Percentiles rank a stretch among this genome's conserved stretches.
phyloP scores from a whole-genome alignment of 352 stramenopile genomes.

The Paralagenidium karlingii region DNA sequence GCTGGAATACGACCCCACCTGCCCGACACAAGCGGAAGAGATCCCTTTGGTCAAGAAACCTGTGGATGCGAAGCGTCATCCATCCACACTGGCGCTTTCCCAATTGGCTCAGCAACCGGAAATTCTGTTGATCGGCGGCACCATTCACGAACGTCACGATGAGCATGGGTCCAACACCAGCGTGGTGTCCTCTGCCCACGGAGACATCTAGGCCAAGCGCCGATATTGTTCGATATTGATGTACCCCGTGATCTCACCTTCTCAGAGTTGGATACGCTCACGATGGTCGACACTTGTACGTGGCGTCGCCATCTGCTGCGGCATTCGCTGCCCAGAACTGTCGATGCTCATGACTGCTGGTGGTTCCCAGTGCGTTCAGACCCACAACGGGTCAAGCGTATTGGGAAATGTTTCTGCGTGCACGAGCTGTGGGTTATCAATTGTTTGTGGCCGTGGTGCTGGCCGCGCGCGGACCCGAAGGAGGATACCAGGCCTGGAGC shows the following conservation, averaged over 20 bases:
- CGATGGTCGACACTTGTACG: constrained; percentile 85
- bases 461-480: constrained; percentile 89
- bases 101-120: constrained; percentile 80
- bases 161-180: constrained; percentile 98
- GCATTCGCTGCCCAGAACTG: constrained; percentile 99
- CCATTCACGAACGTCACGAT: constrained; percentile 86
- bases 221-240: constrained; percentile 99
- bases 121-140: constrained; percentile 95
- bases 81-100: constrained; percentile 82
- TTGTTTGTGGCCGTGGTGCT: constrained; percentile 95
- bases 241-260: constrained; percentile 98
- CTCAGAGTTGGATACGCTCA: constrained; percentile 98
- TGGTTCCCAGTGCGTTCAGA: constrained; percentile 82
- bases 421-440: constrained; percentile 89
- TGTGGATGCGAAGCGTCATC: constrained; percentile 48
- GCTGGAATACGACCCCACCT: constrained; percentile 98
- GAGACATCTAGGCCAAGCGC: constrained; percentile 96
- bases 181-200: constrained; percentile 91
- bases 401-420: constrained; percentile 97
- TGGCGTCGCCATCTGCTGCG: constrained; percentile 99
- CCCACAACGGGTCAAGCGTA: constrained; percentile 92
- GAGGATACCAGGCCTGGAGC: constrained; percentile 98
- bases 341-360: constrained; percentile 90
- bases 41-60: constrained; percentile 68
- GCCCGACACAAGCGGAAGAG: constrained; percentile 95